A percentile compares a stretch with the other conserved stretches of the same genome.
These are phyloP conservation scores for Novymonas esmeraldas DNA, from an alignment of 208 protist species.

Conservation along the genomic window DNA sequence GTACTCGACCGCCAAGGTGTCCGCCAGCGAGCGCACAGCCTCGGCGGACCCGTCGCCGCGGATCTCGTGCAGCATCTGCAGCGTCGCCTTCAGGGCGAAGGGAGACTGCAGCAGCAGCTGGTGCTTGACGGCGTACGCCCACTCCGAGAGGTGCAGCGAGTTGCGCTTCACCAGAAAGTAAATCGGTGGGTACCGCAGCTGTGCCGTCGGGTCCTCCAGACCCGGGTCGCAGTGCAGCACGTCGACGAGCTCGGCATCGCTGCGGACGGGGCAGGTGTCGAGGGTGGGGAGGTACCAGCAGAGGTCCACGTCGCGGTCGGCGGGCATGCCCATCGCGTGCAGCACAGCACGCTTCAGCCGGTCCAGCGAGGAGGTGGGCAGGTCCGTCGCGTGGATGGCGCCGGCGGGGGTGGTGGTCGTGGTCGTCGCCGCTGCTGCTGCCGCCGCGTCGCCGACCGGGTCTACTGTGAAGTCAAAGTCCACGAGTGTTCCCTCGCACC, in stretches of 20 bases:
- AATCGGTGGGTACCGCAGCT: slow-evolving; percentile 82
- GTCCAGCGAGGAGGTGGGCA: slow-evolving; percentile 33
- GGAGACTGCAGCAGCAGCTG: slow-evolving; percentile 88
- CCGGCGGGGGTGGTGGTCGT: too few species aligned
- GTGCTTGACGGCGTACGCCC: slow-evolving; percentile 91
- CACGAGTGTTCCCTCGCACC: slow-evolving; percentile 86
- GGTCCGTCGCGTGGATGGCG: too few species aligned
- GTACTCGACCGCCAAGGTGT: slow-evolving; percentile 79
- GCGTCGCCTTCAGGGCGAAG: slow-evolving; percentile 78
- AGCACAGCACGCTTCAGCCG: slow-evolving; percentile 49
- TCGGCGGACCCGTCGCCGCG: slow-evolving; percentile 78
- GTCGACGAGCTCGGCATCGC: slow-evolving; percentile 74
- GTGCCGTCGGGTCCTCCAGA: slow-evolving; percentile 69
- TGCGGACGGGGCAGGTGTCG: slow-evolving; percentile 78
- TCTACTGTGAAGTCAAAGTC: slow-evolving; percentile 86
- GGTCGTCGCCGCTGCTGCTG: not conserved
- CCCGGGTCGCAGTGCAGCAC: slow-evolving; percentile 84
- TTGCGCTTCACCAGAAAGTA: slow-evolving; percentile 89
- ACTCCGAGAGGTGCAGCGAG: slow-evolving; percentile 84
- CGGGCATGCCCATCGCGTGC: slow-evolving; percentile 57
- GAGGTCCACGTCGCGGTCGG: slow-evolving; percentile 65
- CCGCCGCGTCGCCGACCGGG: slow-evolving; percentile 18
- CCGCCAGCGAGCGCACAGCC: slow-evolving; percentile 60
- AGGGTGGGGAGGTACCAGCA: slow-evolving; percentile 90
- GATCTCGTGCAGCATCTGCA: slow-evolving; percentile 79